Base-by-base conservation (phyloP, 306 rosid species). In the Quercus alba region DNA sequence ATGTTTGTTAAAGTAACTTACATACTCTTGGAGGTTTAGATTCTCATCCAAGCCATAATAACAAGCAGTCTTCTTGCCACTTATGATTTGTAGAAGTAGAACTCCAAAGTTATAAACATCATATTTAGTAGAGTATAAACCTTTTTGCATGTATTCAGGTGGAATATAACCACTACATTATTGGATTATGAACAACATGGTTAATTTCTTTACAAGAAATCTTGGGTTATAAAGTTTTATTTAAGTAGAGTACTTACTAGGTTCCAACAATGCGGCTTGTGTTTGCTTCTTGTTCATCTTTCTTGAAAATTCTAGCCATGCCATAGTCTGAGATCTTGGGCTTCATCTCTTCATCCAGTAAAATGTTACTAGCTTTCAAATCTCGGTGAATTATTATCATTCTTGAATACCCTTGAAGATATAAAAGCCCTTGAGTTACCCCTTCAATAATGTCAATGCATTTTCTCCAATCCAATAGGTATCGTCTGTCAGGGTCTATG, bases 281-380 rank as follows among this genome's bases (percentile, higher is more conserved):
- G 74, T 87, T 92, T 63, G 90, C 97, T 87, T 88, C 89, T n/a
- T 80, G 79, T 21, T 83, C 89, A 28, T 89, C 86, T 51, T 89
- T 88, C 6, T 33, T 72, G 49, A 89, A 92, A 33, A 89, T 72
- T 82, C 81, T 89, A 68, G 93, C 94, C 89, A 91, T 81, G 17
- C 94, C 91, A 61, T 86, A 89, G 69, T 91, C 87, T 0, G 92
- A 89, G 69, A 91, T 91, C 75, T 91, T 91, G 0, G 94, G 86
- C 44, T 85, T 87, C 87, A 91, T 80, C 4, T 89, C 83, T 17
- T 76, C 21, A 51, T 92, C 92, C 38, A 90, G 61, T 63, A 84
- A 81, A 58, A 88, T 80, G 66, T 90, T 92, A 56, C 93, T 86
- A 5, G 94, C 82, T 90, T 91, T 91, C 20, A 91, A 70, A 78